Evolutionary conservation across 306 rosid species (phyloP), one percentile per base, ranked within the genome.

Genomic region (Boehmeria nivea): DNA sequence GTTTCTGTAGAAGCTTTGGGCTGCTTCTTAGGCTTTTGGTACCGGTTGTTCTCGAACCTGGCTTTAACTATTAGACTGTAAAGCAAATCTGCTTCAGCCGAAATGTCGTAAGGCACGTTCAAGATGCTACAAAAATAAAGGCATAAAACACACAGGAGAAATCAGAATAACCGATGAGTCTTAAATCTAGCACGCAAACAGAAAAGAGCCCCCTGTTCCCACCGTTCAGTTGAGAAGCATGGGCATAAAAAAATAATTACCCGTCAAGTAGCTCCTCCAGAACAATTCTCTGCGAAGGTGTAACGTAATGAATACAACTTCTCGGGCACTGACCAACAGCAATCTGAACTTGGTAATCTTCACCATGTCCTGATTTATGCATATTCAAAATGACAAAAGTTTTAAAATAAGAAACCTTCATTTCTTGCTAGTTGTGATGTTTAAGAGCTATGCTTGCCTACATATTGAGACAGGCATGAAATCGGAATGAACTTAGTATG

Each of bases 261-360:
- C 95, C 79, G 60, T 84, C 77, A 70, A 84, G 91, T 43, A 90
- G 71, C 67, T 90, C 98, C 78, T 90, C 93, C 54, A 90, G 63
- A 56, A 90, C 63, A 60, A 82, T 78, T 69, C 95, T 90, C 60
- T 91, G 98, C 4, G 84, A 82, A 46, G 96, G 95, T 33, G 98
- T 91, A 7, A 87, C 87, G 5, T 87, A 91, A 71, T 91, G 85
- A 54, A 84, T 91, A 70, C 98, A 91, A 59, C 78, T 84, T 71
- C 89, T 82, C 21, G 96, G 98, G 73, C 98, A 91, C 63, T 87
- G 96, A 59, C 96, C 96, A 57, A 77, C 89, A 47, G 95, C 95
- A 52, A 65, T 64, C 60, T 84, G 98, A 78, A 82, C 84, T 74
- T 71, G 91, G 72, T 82, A 87, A 71, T 91, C 89, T 45, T 82